Base-by-base conservation (phyloP, 2,329 filamentous ascomycete species). In the Fusarium goolgardi region DNA sequence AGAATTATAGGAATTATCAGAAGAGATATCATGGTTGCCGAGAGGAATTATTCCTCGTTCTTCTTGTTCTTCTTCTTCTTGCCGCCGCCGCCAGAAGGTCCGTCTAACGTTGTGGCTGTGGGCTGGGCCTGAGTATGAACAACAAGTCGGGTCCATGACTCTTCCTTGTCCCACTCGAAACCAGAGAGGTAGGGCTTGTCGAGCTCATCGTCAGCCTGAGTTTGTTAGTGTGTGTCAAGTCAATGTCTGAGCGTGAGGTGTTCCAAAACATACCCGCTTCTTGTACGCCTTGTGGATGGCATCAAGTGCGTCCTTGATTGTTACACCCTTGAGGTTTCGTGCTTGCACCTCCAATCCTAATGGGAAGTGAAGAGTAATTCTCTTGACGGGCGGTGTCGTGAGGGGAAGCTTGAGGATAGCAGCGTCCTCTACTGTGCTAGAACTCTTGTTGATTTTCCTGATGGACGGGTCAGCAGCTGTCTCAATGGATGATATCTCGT, bases 241-340 rank as follows among this genome's bases (percentile, higher is more conserved):
- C 27, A 6, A 18, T 3, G 12, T 11, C 3, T 13, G n/a, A 11
- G 13, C 47, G 9, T 34, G 29, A 29, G 18, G 16, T 50, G 34
- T 23, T 31, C 29, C 34, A 44, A 37, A 18, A 79, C 88, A 73
- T 81, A 94, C 95, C 88, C 94, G 91, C 89, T 97, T 97, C 88
- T 96, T 97, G 86, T 93, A 97, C 73, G 92, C 88, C 85, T 97
- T 97, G 86, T 97, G 86, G 81, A 98, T 97, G 75, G 93, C 95
- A 79, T 97, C 94, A 79, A 97, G 79, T 60, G 94, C 94, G 81
- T 98, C 95, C 85, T 97, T 97, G 85, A 98, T 95, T 59, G 95
- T 98, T 72, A 98, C 94, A 58, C 95, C 95, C 81, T 94, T 95
- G 74, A 94, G 83, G 82, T 97, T 98, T 76, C 95, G 88, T 77